These are phyloP conservation scores for Coemansia sp. DNA, from an alignment of 192 early-diverging fungal genomes.

Conservation along the genomic window DNA sequence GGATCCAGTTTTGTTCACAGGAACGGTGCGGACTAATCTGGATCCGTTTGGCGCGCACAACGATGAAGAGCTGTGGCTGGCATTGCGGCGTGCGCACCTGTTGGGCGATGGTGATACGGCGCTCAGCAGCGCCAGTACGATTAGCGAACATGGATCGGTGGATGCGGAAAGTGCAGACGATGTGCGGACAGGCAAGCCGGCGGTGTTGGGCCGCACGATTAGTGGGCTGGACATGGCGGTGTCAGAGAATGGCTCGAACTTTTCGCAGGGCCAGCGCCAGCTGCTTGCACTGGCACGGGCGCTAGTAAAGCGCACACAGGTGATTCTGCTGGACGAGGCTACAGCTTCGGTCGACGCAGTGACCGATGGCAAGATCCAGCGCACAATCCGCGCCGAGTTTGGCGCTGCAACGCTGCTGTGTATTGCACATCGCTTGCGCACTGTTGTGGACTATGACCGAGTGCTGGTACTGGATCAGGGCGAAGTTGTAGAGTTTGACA, in stretches of 20 bases:
- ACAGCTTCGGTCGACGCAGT: slow-evolving; percentile 78
- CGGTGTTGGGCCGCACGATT: slow-evolving; percentile 35
- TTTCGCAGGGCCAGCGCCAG: slow-evolving; percentile 83
- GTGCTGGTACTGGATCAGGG: slow-evolving; percentile 81
- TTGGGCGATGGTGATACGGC: slow-evolving; percentile 20
- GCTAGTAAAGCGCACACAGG: slow-evolving; percentile 66
- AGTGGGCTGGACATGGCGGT: slow-evolving; percentile 39
- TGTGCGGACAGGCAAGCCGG: background rate
- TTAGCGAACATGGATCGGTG: slow-evolving; percentile 8
- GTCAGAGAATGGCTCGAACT: slow-evolving; percentile 69
- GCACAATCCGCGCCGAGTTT: slow-evolving; percentile 64
- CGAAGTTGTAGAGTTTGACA: slow-evolving; percentile 65
- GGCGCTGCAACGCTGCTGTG: slow-evolving; percentile 64
- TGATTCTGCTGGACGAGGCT: slow-evolving; percentile 75
- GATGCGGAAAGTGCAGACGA: slow-evolving; percentile 2
- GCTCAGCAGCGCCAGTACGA: slow-evolving; percentile 15
- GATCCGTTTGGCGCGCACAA: slow-evolving; percentile 77
- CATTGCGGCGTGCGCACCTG: slow-evolving; percentile 45
- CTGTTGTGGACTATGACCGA: slow-evolving; percentile 72
- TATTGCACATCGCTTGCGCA: slow-evolving; percentile 76
- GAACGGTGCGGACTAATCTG: slow-evolving; percentile 77
- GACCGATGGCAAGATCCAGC: slow-evolving; percentile 77
- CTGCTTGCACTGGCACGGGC: slow-evolving; percentile 81
- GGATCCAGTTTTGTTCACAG: slow-evolving; percentile 76
- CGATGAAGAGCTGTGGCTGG: slow-evolving; percentile 72